Conservation (phyloP, 352 stramenopile species). For the Pythium sp. region DNA sequence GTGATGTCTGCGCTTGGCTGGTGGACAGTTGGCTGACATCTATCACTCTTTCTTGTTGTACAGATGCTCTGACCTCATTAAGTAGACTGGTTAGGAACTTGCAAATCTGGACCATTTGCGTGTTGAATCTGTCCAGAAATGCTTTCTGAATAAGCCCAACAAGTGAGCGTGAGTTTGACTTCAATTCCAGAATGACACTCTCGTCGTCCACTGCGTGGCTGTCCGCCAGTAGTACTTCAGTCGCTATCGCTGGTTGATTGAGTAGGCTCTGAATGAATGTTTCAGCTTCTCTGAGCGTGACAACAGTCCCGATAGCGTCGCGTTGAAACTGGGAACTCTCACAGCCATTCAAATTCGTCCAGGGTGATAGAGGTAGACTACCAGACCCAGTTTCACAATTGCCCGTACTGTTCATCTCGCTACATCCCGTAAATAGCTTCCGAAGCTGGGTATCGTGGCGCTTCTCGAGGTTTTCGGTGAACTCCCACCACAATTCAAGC, state of each 20-base stretch:
- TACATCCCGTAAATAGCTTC: slow-evolving; percentile 1
- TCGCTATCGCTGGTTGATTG: neutral
- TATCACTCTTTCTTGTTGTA: neutral
- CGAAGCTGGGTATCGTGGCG: slow-evolving; percentile 4
- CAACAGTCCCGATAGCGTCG: no score
- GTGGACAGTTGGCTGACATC: neutral
- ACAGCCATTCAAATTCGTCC: neutral
- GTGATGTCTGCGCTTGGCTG: neutral
- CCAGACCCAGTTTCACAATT: neutral
- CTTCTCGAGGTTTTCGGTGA: slow-evolving; percentile 8
- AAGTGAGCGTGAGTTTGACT: neutral
- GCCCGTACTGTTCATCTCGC: neutral
- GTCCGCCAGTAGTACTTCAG: neutral
- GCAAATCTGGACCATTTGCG: neutral
- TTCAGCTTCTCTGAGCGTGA: neutral
- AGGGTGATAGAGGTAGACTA: neutral
- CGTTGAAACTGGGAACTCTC: neutral
- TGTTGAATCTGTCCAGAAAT: neutral
- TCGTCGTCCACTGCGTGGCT: neutral
- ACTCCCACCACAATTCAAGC: slow-evolving; percentile 13
- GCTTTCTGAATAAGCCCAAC: neutral
- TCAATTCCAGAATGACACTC: neutral
- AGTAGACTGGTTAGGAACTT: neutral
- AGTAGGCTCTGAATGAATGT: neutral
- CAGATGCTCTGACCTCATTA: neutral